Percentiles rank a stretch among this genome's conserved stretches.
phyloP scores from a whole-genome alignment of 257 asterid species.

The Nicotiana tabacum region DNA sequence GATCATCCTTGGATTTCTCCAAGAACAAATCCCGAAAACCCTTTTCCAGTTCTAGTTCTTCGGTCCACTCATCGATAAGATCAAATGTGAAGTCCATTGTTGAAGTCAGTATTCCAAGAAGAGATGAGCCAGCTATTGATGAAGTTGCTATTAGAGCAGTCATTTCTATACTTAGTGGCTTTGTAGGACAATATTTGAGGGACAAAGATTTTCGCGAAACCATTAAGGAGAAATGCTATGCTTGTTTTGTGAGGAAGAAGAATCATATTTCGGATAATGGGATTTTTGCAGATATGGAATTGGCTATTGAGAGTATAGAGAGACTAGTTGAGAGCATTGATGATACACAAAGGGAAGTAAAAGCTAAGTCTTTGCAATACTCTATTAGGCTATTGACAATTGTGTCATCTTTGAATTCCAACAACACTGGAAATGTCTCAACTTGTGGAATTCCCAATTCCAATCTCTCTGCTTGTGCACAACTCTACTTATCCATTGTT shows the following conservation, averaged over 20 bases:
- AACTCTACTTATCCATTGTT: conserved; percentile 58
- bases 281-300: conserved; percentile 32
- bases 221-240: conserved; percentile 41
- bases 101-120: conserved; percentile 16
- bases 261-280: conserved; percentile 23
- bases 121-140: conserved; percentile 55
- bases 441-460: conserved; percentile 29
- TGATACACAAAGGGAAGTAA: conserved; percentile 29
- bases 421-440: conserved; percentile 10
- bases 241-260: conserved; percentile 32
- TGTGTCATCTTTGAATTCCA: conserved; percentile 36
- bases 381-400: conserved; percentile 43
- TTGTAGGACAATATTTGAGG: conserved; percentile 41
- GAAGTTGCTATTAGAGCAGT: conserved; percentile 63
- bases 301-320: conserved; percentile 52
- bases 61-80: conserved; percentile 33
- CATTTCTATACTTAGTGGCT: conserved; percentile 55
- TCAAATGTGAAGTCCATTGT: conserved; percentile 21
- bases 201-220: conserved; percentile 36
- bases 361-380: conserved; percentile 36
- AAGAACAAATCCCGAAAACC: conserved; percentile 25
- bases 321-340: conserved; percentile 33
- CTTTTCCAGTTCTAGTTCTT: conserved; percentile 29
- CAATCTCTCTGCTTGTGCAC: conserved; percentile 55
- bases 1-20: conserved; percentile 38